A percentile compares a stretch with the other conserved stretches of the same genome.
Conservation (phyloP, 257 asterid genomes). For the Vinca minor region DNA sequence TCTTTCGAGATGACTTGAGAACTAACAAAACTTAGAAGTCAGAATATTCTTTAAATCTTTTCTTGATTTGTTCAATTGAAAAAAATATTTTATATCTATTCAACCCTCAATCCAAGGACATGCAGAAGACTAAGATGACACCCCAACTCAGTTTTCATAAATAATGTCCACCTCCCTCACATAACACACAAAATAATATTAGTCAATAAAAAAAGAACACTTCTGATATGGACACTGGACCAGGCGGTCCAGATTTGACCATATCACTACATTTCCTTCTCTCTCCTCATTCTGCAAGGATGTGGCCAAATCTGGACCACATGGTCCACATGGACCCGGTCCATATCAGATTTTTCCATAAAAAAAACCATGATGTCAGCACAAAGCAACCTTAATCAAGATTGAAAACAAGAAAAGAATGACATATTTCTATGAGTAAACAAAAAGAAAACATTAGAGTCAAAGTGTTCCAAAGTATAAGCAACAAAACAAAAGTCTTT, state of each 20-base stretch:
- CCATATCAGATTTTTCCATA: too few species aligned
- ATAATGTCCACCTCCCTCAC: neutral
- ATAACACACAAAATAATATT: neutral
- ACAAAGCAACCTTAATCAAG: neutral
- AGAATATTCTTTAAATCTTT: constrained; percentile 11
- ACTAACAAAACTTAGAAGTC: constrained; percentile 2
- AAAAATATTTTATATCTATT: neutral
- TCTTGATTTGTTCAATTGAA: neutral
- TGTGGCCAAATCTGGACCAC: too few species aligned
- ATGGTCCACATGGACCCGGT: neutral
- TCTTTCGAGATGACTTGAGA: too few species aligned
- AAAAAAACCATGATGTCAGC: neutral
- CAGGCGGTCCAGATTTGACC: too few species aligned
- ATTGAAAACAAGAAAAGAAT: neutral
- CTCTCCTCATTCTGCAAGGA: too few species aligned
- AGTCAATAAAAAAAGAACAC: neutral
- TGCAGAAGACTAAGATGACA: constrained; percentile 1
- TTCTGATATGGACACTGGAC: too few species aligned
- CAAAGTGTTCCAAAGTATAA: neutral
- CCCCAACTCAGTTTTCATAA: neutral
- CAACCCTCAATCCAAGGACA: constrained; percentile 11
- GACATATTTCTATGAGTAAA: neutral
- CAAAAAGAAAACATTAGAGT: neutral
- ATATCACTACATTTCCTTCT: too few species aligned
- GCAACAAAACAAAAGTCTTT: too few species aligned